Evolutionary conservation across 345 rosid genomes (phyloP).

Genomic region (Excoecaria agallocha): DNA sequence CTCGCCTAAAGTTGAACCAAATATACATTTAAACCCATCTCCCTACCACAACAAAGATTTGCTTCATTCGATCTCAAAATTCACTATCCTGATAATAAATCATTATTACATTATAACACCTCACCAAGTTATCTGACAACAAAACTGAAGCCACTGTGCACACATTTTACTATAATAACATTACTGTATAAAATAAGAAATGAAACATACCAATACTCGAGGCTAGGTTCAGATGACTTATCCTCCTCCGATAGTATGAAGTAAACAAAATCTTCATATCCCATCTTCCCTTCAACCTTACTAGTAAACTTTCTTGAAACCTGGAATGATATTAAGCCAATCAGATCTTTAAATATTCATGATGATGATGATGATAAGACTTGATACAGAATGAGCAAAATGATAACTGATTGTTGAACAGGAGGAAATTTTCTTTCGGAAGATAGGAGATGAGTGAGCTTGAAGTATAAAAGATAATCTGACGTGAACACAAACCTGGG

Average conservation of each 20-base stretch:
- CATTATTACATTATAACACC: not conserved
- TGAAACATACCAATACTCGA: slow-evolving; percentile 73
- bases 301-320: slow-evolving; percentile 83
- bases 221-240: slow-evolving; percentile 92
- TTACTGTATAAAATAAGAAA: not conserved
- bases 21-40: too few species aligned
- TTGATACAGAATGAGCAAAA: not conserved
- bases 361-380: not conserved
- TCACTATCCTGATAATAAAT: not conserved
- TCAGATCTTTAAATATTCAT: not conserved
- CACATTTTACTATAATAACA: not conserved
- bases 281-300: slow-evolving; percentile 85
- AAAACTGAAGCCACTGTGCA: not conserved
- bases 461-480: slow-evolving; percentile 17
- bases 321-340: slow-evolving; percentile 29
- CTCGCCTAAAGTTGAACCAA: too few species aligned
- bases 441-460: slow-evolving; percentile 7
- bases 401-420: not conserved
- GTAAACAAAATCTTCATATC: slow-evolving; percentile 94
- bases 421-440: not conserved
- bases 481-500: slow-evolving; percentile 70
- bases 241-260: slow-evolving; percentile 96
- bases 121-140: not conserved
- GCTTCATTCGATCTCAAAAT: not conserved
- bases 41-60: not conserved